These are phyloP conservation scores for Huntiella moniliformis DNA, from an alignment of 2,329 filamentous ascomycete species.

Conservation along the genomic window DNA sequence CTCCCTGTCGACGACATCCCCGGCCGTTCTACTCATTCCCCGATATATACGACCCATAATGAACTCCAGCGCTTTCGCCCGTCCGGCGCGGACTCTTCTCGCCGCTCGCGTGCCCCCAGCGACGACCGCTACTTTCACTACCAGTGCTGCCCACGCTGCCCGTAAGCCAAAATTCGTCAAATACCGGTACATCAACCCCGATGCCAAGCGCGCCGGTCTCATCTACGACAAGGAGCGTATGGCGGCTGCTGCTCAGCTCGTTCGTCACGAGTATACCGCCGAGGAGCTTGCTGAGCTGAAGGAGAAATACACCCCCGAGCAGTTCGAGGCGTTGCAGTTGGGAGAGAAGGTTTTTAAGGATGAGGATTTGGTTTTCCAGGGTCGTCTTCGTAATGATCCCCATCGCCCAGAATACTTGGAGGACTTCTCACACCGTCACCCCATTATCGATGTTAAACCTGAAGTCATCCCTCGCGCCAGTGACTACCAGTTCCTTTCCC, in stretches of 20 bases:
- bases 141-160: slow-evolving; percentile 27
- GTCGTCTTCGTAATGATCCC: slow-evolving; percentile 50
- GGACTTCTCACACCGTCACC: slow-evolving; percentile 60
- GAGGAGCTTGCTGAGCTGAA: slow-evolving; percentile 6
- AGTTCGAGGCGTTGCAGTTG: slow-evolving; percentile 63
- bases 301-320: slow-evolving; percentile 57
- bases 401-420: slow-evolving; percentile 62
- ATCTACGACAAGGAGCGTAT: neutral
- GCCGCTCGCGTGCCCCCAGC: slow-evolving; percentile 11
- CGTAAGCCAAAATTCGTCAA: slow-evolving; percentile 19
- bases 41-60: slow-evolving; percentile 1
- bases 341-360: slow-evolving; percentile 61
- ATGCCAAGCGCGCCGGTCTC: slow-evolving; percentile 2
- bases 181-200: slow-evolving; percentile 8
- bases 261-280: neutral
- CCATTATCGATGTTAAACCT: slow-evolving; percentile 54
- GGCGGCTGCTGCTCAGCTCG: neutral
- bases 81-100: slow-evolving; percentile 8
- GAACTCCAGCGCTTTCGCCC: slow-evolving; percentile 7
- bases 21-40: too few species aligned
- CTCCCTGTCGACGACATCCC: neutral
- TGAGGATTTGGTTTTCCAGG: slow-evolving; percentile 56
- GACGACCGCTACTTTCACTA: slow-evolving; percentile 27
- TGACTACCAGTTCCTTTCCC: slow-evolving; percentile 37
- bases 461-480: slow-evolving; percentile 29